Conservation (phyloP, 1,284 basidiomycete species). For the Rhodotorula sp. region DNA sequence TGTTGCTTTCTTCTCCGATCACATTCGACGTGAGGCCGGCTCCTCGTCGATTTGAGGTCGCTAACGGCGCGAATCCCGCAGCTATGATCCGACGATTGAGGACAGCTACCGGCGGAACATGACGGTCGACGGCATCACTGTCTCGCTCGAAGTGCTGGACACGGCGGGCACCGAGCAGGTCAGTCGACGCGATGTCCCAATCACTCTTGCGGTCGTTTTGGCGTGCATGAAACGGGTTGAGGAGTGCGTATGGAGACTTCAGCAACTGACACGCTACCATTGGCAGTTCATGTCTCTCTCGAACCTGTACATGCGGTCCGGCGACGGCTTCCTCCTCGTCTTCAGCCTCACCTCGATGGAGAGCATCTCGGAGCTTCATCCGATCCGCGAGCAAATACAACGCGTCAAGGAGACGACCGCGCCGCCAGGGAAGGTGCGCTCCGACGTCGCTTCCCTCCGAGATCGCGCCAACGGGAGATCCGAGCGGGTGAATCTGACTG, state of each 20-base stretch:
- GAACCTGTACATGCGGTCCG: slow-evolving; percentile 50
- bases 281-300: slow-evolving; percentile 46
- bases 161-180: slow-evolving; percentile 83
- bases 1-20: background rate
- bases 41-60: too few species aligned
- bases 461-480: background rate
- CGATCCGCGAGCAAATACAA: slow-evolving; percentile 73
- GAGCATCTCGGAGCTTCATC: slow-evolving; percentile 71
- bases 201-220: background rate
- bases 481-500: too few species aligned
- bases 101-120: slow-evolving; percentile 51
- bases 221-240: too few species aligned
- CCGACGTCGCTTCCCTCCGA: background rate
- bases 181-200: too few species aligned
- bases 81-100: slow-evolving; percentile 49
- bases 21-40: too few species aligned
- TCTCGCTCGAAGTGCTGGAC: slow-evolving; percentile 74
- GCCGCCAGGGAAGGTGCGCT: slow-evolving; percentile 58
- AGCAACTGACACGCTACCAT: background rate
- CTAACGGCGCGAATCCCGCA: slow-evolving; percentile 14
- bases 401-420: slow-evolving; percentile 59
- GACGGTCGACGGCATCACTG: slow-evolving; percentile 51
- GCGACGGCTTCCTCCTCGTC: slow-evolving; percentile 74
- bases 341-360: slow-evolving; percentile 78
- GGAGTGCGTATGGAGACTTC: too few species aligned